phyloP scores from a whole-genome alignment of 495 filamentous ascomycete genomes.

The Haplographium delicatum region DNA sequence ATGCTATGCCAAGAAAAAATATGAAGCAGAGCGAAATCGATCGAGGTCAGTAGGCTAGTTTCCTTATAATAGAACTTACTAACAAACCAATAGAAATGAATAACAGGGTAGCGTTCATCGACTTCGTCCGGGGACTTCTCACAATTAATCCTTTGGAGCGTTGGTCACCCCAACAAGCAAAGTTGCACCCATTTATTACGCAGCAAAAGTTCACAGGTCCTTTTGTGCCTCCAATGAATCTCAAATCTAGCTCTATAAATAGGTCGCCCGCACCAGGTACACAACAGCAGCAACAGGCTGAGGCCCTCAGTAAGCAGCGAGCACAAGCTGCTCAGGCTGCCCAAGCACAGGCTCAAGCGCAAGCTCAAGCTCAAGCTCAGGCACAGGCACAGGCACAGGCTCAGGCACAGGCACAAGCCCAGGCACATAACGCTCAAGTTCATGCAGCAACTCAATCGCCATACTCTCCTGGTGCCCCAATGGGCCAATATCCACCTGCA shows the following conservation, averaged over 20 bases:
- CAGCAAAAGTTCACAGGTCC: conserved; percentile 95
- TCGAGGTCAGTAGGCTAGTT: conserved; percentile 60
- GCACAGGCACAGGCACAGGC: conserved; percentile 31
- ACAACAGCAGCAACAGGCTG: conserved; percentile 92
- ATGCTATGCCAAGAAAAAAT: conserved; percentile 97
- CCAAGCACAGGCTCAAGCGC: conserved; percentile 53
- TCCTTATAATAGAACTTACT: no score
- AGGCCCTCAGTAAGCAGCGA: conserved; percentile 84
- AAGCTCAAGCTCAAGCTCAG: conserved; percentile 50
- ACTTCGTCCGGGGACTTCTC: conserved; percentile 93
- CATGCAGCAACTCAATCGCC: conserved; percentile 23
- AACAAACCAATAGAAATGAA: conserved; percentile 73
- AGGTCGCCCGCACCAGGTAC: conserved; percentile 93
- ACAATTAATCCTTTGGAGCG: conserved; percentile 94
- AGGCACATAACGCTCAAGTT: conserved; percentile 43
- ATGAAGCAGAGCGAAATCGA: conserved; percentile 98
- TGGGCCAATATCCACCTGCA: conserved; percentile 38
- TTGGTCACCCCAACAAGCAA: conserved; percentile 98
- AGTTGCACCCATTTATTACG: conserved; percentile 97
- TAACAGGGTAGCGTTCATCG: conserved; percentile 96
- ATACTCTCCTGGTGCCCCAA: conserved; percentile 22
- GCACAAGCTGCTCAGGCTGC: conserved; percentile 49
- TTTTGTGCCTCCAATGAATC: conserved; percentile 96
- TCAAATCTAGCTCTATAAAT: conserved; percentile 75
- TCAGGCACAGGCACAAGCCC: conserved; percentile 28